Evolutionary conservation across 495 filamentous ascomycete genomes (phyloP).

Genomic region (Jackrogersella multiformis): DNA sequence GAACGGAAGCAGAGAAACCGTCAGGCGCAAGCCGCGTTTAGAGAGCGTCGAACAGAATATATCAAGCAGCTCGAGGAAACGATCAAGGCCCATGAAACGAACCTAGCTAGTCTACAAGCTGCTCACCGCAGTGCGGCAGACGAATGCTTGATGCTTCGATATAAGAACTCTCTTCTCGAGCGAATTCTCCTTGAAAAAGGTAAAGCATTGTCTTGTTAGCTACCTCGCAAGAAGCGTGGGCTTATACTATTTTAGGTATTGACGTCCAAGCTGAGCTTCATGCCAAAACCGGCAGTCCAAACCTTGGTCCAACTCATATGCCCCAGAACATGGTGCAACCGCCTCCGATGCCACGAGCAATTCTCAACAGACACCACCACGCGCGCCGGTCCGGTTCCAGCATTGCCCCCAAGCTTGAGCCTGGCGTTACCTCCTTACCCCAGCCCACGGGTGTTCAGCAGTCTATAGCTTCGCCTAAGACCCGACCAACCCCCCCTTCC

Average conservation of each 20-base stretch:
- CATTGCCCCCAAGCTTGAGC: slow-evolving; percentile 75
- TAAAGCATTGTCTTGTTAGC: slow-evolving; percentile 46
- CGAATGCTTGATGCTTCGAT: slow-evolving; percentile 96
- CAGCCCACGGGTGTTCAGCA: slow-evolving; percentile 64
- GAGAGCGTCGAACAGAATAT: slow-evolving; percentile 96
- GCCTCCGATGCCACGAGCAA: slow-evolving; percentile 74
- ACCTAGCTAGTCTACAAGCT: slow-evolving; percentile 87
- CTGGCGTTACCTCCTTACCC: slow-evolving; percentile 63
- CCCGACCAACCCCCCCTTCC: slow-evolving; percentile 82
- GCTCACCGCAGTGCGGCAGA: slow-evolving; percentile 95
- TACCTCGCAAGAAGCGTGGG: not conserved
- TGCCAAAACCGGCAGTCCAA: slow-evolving; percentile 82
- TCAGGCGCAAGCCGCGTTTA: slow-evolving; percentile 96
- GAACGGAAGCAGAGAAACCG: slow-evolving; percentile 97
- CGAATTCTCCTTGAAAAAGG: slow-evolving; percentile 96
- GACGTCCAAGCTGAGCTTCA: slow-evolving; percentile 96
- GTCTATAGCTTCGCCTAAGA: slow-evolving; percentile 63
- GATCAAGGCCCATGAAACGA: slow-evolving; percentile 97
- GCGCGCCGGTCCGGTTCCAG: slow-evolving; percentile 73
- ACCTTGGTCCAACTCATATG: slow-evolving; percentile 68
- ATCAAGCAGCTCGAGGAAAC: slow-evolving; percentile 98
- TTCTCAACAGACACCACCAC: slow-evolving; percentile 73
- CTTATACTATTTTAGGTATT: slow-evolving; percentile 70
- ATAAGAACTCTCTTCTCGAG: slow-evolving; percentile 97
- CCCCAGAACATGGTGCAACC: slow-evolving; percentile 72